Conservation (phyloP, 139 green algal genomes). For the Chlamydomonas sp. region DNA sequence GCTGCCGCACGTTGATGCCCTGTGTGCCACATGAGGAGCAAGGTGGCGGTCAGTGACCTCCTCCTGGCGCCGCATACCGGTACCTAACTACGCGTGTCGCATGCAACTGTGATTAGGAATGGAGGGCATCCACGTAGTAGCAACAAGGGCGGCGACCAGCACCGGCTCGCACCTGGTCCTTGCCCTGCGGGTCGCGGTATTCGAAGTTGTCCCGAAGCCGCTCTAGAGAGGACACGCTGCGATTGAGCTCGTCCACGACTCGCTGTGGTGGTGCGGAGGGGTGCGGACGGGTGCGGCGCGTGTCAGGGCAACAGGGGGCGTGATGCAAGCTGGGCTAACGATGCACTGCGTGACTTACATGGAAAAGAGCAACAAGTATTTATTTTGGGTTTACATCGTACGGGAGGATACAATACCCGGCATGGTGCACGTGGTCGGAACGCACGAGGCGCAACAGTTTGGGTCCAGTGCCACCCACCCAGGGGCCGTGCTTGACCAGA, state of each 20-base stretch:
- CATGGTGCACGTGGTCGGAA: too few species aligned
- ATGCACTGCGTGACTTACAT: background rate
- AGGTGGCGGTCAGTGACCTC: background rate
- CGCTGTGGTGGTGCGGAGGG: slow-evolving; percentile 36
- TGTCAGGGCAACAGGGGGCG: too few species aligned
- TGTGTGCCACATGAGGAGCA: slow-evolving; percentile 3
- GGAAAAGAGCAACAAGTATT: background rate
- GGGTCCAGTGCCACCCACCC: slow-evolving; percentile 22
- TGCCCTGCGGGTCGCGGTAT: slow-evolving; percentile 84
- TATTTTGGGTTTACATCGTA: background rate
- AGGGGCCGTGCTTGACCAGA: slow-evolving; percentile 87
- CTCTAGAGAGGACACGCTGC: slow-evolving; percentile 71
- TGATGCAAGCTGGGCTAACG: too few species aligned
- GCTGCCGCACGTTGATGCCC: slow-evolving; percentile 90
- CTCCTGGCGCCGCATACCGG: background rate
- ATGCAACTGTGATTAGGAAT: too few species aligned
- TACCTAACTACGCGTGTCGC: too few species aligned
- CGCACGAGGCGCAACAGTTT: too few species aligned
- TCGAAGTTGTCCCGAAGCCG: slow-evolving; percentile 81
- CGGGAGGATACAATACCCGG: too few species aligned
- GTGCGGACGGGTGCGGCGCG: background rate
- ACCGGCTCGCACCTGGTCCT: slow-evolving; percentile 60
- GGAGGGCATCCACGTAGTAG: too few species aligned
- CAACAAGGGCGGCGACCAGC: background rate
- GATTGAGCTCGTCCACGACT: slow-evolving; percentile 73